Evolutionary conservation across 345 rosid species (phyloP).

Genomic region (Orychophragmus violaceus): DNA sequence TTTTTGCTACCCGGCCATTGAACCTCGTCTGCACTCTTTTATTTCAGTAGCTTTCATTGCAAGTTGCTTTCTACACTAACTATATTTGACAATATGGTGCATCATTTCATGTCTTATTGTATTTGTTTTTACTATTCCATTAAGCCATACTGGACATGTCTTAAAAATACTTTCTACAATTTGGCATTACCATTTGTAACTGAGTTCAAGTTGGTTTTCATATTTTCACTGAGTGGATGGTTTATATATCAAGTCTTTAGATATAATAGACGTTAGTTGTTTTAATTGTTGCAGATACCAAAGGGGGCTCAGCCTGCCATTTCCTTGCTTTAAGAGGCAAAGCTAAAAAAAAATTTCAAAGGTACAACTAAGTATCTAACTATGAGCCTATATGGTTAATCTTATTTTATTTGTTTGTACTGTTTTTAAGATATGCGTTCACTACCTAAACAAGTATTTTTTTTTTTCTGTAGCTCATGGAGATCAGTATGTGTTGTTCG

Average conservation of each 20-base stretch:
- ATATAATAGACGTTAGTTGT: neutral
- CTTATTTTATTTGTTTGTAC: neutral
- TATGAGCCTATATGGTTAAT: neutral
- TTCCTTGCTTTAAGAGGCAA: constrained; percentile 65
- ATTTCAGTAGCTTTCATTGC: neutral
- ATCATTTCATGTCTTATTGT: too few relatives aligned
- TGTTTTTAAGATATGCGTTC: constrained; percentile 16
- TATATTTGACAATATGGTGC: too few relatives aligned
- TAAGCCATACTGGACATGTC: too few relatives aligned
- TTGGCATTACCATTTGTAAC: neutral
- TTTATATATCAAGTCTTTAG: neutral
- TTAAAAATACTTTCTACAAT: too few relatives aligned
- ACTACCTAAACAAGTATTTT: constrained; percentile 61
- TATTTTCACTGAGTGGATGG: neutral
- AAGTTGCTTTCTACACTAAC: neutral
- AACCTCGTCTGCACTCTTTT: neutral
- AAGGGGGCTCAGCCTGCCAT: constrained; percentile 77
- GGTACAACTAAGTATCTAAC: too few relatives aligned
- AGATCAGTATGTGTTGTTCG: constrained; percentile 78
- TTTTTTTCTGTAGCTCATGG: constrained; percentile 63
- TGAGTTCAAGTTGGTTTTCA: neutral
- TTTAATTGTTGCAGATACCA: constrained; percentile 59
- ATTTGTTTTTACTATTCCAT: too few relatives aligned
- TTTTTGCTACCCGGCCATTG: neutral
- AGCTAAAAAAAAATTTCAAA: too few relatives aligned